Conservation (phyloP, 1,139 yeast species). For the Suhomyces wounanorum region DNA sequence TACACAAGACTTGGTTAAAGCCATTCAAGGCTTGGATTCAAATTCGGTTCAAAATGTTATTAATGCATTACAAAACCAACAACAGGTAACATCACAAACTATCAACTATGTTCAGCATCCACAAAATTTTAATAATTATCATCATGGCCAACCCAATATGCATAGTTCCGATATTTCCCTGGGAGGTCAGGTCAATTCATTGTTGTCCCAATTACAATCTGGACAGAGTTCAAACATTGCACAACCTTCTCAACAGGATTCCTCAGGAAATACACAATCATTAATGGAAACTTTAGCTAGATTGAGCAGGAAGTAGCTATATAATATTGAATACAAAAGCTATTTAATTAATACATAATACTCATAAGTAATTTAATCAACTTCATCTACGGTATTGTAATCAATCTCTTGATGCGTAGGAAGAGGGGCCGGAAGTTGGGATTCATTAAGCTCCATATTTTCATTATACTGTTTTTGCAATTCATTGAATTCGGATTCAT, state of each 20-base stretch:
- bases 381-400: constrained; percentile 18
- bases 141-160: constrained; percentile 21
- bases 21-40: constrained; percentile 25
- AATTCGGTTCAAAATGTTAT: constrained; percentile 23
- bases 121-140: neutral
- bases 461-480: constrained; percentile 27
- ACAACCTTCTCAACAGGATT: constrained; percentile 12
- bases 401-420: neutral
- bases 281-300: constrained; percentile 44
- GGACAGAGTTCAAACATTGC: constrained; percentile 15
- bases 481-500: constrained; percentile 27
- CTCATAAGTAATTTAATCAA: constrained; percentile 13
- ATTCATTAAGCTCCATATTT: constrained; percentile 15
- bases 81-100: constrained; percentile 8
- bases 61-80: constrained; percentile 20
- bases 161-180: constrained; percentile 17
- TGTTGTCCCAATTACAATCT: constrained; percentile 33
- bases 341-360: neutral
- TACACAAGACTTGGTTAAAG: constrained; percentile 16
- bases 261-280: constrained; percentile 19
- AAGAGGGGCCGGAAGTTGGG: constrained; percentile 4
- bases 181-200: constrained; percentile 29
- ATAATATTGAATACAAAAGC: neutral
- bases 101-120: constrained; percentile 1
- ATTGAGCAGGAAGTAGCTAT: constrained; percentile 22